Base-by-base conservation (phyloP, 2,329 filamentous ascomycete genomes). In the Neoscytalidium dimidiatum region DNA sequence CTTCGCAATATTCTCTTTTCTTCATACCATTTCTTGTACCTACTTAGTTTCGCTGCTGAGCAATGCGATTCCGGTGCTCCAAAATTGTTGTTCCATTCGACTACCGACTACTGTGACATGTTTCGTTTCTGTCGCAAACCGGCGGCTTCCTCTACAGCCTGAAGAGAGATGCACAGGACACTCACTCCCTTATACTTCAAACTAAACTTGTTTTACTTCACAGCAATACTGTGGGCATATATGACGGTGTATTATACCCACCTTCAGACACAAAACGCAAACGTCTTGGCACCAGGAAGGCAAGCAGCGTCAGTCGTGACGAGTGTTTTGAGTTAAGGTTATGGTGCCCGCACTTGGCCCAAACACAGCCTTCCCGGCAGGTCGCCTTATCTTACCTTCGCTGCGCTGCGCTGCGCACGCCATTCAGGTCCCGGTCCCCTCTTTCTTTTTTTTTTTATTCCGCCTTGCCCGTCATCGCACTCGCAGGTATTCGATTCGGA, bases 251-350 rank as follows among this genome's bases (percentile, higher is more conserved):
- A n/a, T n/a, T n/a, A n/a, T n/a, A n/a, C n/a, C n/a, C n/a, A n/a
- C n/a, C n/a, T n/a, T n/a, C n/a, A n/a, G n/a, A n/a, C n/a, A n/a
- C n/a, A n/a, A n/a, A n/a, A n/a, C n/a, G n/a, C n/a, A n/a, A n/a
- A n/a, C n/a, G n/a, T n/a, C n/a, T n/a, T n/a, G n/a, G n/a, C n/a
- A n/a, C n/a, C n/a, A n/a, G n/a, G n/a, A n/a, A n/a, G n/a, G n/a
- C n/a, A n/a, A n/a, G n/a, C n/a, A n/a, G 11, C 4, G 14, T 41
- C 9, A 14, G 4, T 17, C 38, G n/a, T 41, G 38, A 41, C 38
- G 44, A 56, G 53, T 58, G 53, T 58, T 58, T 58, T 58, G 17
- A 31, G 53, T 58, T 58, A 58, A 58, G 53, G 53, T 58, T 58
- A 17, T 4, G 9, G 13, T 21, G 7, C 35, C 51, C 21, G 51